Percentiles rank a stretch among this genome's conserved stretches.
phyloP scores from a whole-genome alignment of 2,329 filamentous ascomycete species.

The Helotiales sp. region DNA sequence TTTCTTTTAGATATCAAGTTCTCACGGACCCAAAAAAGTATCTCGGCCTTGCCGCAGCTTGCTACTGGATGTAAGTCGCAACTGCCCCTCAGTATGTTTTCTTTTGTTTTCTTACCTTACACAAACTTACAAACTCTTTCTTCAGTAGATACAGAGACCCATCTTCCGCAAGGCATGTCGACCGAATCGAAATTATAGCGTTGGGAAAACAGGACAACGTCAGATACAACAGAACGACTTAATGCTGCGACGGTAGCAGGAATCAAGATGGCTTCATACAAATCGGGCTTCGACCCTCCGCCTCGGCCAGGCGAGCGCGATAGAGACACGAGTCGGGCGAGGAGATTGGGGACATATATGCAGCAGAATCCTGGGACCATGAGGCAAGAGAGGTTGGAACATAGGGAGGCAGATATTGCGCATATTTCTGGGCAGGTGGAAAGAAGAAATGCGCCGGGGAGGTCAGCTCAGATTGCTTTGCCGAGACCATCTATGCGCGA shows the following conservation, averaged over 20 bases:
- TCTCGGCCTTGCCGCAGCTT: slow-evolving; percentile 2
- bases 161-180: slow-evolving; percentile 26
- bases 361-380: slow-evolving; percentile 17
- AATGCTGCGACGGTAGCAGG: slow-evolving; percentile 26
- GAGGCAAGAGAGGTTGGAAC: slow-evolving; percentile 11
- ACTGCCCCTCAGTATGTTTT: neutral
- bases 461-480: slow-evolving; percentile 21
- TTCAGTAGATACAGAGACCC: slow-evolving; percentile 14
- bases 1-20: slow-evolving; percentile 27
- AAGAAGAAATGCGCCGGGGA: slow-evolving; percentile 16
- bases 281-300: slow-evolving; percentile 42
- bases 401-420: slow-evolving; percentile 45
- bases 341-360: slow-evolving; percentile 29
- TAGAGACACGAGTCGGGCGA: slow-evolving; percentile 35
- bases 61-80: slow-evolving; percentile 20
- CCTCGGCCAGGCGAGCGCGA: slow-evolving; percentile 42
- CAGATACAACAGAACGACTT: too few species aligned
- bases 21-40: slow-evolving; percentile 25
- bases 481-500: slow-evolving; percentile 26
- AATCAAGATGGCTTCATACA: slow-evolving; percentile 45
- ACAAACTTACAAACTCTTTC: slow-evolving; percentile 15
- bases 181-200: slow-evolving; percentile 20
- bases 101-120: neutral
- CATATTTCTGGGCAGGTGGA: slow-evolving; percentile 33
- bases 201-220: slow-evolving; percentile 7